Evolutionary conservation across 225 moss, liverwort and hornwort species (phyloP).

Genomic region (Climacium dendroides): DNA sequence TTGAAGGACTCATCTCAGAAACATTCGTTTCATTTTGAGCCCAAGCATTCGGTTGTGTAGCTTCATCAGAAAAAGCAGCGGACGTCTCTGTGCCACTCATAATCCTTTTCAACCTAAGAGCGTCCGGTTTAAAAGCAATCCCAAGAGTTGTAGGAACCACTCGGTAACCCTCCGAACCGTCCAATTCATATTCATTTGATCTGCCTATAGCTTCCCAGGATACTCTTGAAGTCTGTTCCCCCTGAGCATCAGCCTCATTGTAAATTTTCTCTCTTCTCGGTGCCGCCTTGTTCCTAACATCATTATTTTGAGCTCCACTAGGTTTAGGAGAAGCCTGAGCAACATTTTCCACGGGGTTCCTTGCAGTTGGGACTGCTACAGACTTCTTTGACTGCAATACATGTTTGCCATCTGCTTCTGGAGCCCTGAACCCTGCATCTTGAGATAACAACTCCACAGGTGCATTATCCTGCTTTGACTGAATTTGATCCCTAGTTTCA

Average conservation of each 20-base stretch:
- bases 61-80: not conserved
- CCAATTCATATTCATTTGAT: not conserved
- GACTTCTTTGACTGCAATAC: not conserved
- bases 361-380: not conserved
- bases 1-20: not conserved
- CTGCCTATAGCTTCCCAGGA: not conserved
- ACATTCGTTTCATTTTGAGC: not conserved
- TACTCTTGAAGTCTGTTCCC: not conserved
- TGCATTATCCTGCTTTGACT: not conserved
- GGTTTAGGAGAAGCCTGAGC: not conserved
- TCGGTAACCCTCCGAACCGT: slow-evolving; percentile 13
- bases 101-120: slow-evolving; percentile 19
- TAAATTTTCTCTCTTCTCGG: not conserved
- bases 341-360: not conserved
- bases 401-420: not conserved
- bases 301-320: not conserved
- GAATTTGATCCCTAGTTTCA: not conserved
- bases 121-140: not conserved
- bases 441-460: not conserved
- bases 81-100: slow-evolving; percentile 3
- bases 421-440: not conserved
- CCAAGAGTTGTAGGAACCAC: not conserved
- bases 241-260: not conserved
- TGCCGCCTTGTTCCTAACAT: not conserved
- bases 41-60: not conserved